phyloP scores from a whole-genome alignment of 1,284 basidiomycete genomes.

The Uromyces viciae-fabae region DNA sequence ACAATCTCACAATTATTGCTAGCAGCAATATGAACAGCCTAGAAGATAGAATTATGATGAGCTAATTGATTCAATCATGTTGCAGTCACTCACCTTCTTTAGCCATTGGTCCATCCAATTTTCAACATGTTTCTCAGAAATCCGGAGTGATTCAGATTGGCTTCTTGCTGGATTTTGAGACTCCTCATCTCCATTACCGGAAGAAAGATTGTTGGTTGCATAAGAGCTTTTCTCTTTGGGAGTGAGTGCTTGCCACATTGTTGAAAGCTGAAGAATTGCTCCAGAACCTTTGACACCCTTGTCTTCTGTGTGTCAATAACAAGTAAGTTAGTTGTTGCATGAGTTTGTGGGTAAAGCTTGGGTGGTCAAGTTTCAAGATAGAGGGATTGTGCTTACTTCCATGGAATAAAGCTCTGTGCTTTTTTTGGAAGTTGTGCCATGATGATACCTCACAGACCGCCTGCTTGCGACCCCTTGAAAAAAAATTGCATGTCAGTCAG shows the following conservation, averaged over 20 bases:
- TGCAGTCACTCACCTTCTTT: background rate
- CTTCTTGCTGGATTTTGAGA: background rate
- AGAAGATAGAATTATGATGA: too few species aligned
- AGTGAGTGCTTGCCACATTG: background rate
- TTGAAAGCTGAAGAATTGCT: background rate
- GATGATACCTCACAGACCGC: background rate
- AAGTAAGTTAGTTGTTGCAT: too few species aligned
- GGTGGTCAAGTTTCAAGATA: too few species aligned
- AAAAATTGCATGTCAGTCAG: too few species aligned
- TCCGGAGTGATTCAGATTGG: background rate
- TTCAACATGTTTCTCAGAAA: background rate
- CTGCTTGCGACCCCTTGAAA: conserved; percentile 9
- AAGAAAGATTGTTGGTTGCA: background rate
- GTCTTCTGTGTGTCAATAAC: background rate
- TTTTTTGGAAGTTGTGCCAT: background rate
- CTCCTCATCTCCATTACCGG: background rate
- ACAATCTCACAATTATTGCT: conserved; percentile 3
- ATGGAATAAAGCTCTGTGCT: background rate
- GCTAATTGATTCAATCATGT: too few species aligned
- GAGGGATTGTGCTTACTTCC: background rate
- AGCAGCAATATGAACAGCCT: conserved; percentile 3
- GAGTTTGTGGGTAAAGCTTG: too few species aligned
- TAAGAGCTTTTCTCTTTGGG: background rate
- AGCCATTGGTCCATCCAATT: background rate
- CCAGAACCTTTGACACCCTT: background rate